Percentiles rank a stretch among this genome's conserved stretches.
phyloP scores from a whole-genome alignment of 805 yeast genomes.

The Kurtzmaniella fragi region DNA sequence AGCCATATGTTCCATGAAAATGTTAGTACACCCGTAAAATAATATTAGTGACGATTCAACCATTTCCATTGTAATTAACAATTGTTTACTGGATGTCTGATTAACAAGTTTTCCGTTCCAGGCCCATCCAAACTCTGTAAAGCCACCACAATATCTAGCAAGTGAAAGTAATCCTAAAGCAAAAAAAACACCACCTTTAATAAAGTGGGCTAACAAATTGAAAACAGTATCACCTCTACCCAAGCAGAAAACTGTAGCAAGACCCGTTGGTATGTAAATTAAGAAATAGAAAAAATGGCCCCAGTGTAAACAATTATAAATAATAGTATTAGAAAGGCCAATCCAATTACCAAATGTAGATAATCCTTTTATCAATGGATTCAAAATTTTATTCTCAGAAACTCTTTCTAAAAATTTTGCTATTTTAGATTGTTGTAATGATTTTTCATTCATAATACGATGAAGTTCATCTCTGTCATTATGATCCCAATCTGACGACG shows the following conservation, averaged over 20 bases:
- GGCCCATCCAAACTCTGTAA: slow-evolving; percentile 74
- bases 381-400: slow-evolving; percentile 28
- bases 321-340: slow-evolving; percentile 2
- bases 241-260: slow-evolving; percentile 63
- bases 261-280: slow-evolving; percentile 52
- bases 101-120: slow-evolving; percentile 57
- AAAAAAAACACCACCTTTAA: slow-evolving; percentile 90
- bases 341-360: slow-evolving; percentile 7
- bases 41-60: slow-evolving; percentile 75
- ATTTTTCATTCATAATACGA: slow-evolving; percentile 6
- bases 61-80: slow-evolving; percentile 67
- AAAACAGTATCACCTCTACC: slow-evolving; percentile 69
- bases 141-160: slow-evolving; percentile 84
- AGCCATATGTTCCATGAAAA: slow-evolving; percentile 81
- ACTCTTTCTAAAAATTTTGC: slow-evolving; percentile 2
- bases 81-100: slow-evolving; percentile 7
- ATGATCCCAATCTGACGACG: slow-evolving; percentile 3
- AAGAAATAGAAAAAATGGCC: slow-evolving; percentile 59
- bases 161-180: slow-evolving; percentile 72
- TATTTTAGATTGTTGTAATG: slow-evolving; percentile 4
- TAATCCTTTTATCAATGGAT: slow-evolving; percentile 28
- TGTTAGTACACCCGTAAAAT: slow-evolving; percentile 84
- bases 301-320: slow-evolving; percentile 53
- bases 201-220: slow-evolving; percentile 88
- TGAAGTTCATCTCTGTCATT: slow-evolving; percentile 2